Evolutionary conservation across 1,139 yeast species (phyloP).

Genomic region (Sugiyamaella castrensis): DNA sequence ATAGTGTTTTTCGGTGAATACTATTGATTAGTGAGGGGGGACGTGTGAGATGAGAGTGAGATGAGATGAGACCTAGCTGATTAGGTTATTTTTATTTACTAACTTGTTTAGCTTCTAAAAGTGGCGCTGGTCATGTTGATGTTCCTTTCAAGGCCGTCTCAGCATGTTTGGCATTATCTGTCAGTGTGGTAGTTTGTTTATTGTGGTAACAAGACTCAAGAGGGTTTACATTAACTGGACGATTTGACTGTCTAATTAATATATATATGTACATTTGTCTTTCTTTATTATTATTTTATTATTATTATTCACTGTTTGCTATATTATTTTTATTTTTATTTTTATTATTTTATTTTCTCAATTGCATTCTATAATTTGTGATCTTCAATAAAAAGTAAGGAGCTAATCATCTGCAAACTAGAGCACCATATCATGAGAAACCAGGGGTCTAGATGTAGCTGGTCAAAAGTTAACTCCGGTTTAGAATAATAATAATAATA

Average conservation of each 20-base stretch:
- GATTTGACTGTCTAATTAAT: neutral
- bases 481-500: too few relatives aligned
- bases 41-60: too few relatives aligned
- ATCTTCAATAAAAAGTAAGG: too few relatives aligned
- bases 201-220: conserved; percentile 2
- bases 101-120: conserved; percentile 3
- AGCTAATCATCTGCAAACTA: too few relatives aligned
- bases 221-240: neutral
- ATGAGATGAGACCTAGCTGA: neutral
- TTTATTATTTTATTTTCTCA: neutral
- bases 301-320: neutral
- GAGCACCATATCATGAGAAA: too few relatives aligned
- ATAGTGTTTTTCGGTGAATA: too few relatives aligned
- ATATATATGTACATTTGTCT: neutral
- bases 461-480: too few relatives aligned
- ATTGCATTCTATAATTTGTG: too few relatives aligned
- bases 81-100: neutral
- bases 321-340: neutral
- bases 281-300: neutral
- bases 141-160: conserved; percentile 5
- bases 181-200: neutral
- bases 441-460: too few relatives aligned
- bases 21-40: too few relatives aligned
- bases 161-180: conserved; percentile 1
- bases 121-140: conserved; percentile 1